phyloP scores from a whole-genome alignment of 345 rosid genomes.

The Corymbia maculata region DNA sequence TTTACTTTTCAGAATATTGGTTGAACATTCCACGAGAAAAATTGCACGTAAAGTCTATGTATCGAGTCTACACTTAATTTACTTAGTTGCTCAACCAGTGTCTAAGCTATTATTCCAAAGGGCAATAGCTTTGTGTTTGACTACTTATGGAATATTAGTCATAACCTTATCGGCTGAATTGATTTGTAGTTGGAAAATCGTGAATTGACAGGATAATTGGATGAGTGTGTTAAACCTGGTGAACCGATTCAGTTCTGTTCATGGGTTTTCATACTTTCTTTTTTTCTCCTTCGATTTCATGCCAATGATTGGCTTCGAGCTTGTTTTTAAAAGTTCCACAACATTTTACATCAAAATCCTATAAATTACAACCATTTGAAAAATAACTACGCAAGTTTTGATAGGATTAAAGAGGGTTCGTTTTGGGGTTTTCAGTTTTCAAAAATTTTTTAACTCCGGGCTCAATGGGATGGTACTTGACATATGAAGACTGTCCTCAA shows the following conservation, averaged over 20 bases:
- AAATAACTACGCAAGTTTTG: too few relatives aligned
- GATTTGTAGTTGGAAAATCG: background rate
- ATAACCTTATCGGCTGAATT: background rate
- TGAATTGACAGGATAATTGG: background rate
- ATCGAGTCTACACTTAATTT: too few relatives aligned
- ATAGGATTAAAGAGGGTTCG: accelerated
- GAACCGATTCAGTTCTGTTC: background rate
- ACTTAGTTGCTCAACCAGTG: too few relatives aligned
- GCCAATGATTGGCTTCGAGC: background rate
- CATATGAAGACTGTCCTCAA: background rate
- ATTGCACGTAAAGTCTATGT: accelerated
- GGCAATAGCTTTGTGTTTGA: background rate
- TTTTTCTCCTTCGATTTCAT: background rate
- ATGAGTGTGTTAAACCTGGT: accelerated
- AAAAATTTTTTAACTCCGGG: background rate
- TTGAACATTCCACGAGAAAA: too few relatives aligned
- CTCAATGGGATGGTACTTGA: accelerated
- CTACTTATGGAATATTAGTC: background rate
- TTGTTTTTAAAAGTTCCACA: too few relatives aligned
- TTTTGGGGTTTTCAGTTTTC: background rate
- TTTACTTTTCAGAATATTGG: background rate
- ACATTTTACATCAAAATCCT: background rate
- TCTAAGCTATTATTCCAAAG: background rate
- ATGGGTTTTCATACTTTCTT: too few relatives aligned
- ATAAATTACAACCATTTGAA: background rate